Conservation (phyloP, 73 alveolate genomes). For the Paramecium sexaurelia region DNA sequence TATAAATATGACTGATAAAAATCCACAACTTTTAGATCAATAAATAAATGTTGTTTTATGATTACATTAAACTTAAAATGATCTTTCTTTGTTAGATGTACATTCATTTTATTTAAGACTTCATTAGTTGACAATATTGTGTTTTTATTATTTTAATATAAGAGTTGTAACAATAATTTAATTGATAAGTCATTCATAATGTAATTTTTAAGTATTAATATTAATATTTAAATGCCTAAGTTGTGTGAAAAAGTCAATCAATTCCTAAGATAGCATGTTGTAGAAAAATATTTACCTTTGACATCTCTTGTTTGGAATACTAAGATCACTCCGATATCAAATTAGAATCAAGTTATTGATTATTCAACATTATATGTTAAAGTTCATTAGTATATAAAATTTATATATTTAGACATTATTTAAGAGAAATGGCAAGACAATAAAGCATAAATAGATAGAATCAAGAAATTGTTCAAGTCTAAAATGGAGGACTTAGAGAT, state of each 20-base stretch:
- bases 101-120: too few species aligned
- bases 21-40: too few species aligned
- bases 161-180: too few species aligned
- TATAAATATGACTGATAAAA: too few species aligned
- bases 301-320: neutral
- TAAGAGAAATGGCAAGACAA: neutral
- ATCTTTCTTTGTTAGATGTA: too few species aligned
- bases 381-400: neutral
- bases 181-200: neutral
- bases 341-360: neutral
- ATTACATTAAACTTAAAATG: too few species aligned
- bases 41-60: too few species aligned
- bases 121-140: too few species aligned
- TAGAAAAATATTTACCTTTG: neutral
- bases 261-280: neutral
- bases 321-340: neutral
- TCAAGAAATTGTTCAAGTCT: neutral
- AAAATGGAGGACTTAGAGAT: neutral
- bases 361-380: neutral
- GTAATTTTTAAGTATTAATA: neutral
- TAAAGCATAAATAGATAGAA: neutral
- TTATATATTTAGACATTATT: neutral
- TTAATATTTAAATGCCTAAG: constrained; percentile 14
- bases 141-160: too few species aligned
- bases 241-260: neutral